A percentile compares a stretch with the other conserved stretches of the same genome.
These are phyloP conservation scores for Chrysanthemum seticuspe DNA, from an alignment of 129 eudicot genomes.

Conservation along the genomic window DNA sequence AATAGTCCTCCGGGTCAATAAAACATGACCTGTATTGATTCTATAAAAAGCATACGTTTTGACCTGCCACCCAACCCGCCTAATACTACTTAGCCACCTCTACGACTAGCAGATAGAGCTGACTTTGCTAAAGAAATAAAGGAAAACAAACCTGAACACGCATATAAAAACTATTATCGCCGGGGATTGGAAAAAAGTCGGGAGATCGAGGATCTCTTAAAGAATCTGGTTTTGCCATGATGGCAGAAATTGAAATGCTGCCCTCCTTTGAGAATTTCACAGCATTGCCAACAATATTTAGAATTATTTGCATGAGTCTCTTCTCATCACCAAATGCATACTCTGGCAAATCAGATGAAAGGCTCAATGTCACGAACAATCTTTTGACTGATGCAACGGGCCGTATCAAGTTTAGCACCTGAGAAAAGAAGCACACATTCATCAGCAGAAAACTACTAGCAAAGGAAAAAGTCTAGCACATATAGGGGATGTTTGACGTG, in stretches of 20 bases:
- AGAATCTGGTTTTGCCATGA: conserved; percentile 66
- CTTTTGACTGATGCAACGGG: conserved; percentile 89
- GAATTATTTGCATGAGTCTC: conserved; percentile 78
- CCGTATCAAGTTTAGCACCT: conserved; percentile 79
- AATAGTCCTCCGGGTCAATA: too few species aligned
- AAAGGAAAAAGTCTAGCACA: background rate
- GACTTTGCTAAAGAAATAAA: background rate
- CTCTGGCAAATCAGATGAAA: conserved; percentile 79
- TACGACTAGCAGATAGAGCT: too few species aligned
- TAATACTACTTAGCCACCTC: too few species aligned
- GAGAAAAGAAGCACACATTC: conserved; percentile 24
- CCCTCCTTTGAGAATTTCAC: conserved; percentile 92
- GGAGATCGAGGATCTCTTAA: conserved; percentile 73
- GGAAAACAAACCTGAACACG: conserved; percentile 73
- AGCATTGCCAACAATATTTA: conserved; percentile 92
- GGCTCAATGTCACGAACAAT: conserved; percentile 48
- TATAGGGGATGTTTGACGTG: background rate
- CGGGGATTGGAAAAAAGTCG: conserved; percentile 55
- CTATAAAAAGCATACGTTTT: too few species aligned
- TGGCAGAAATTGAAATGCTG: conserved; percentile 58
- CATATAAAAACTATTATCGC: conserved; percentile 71
- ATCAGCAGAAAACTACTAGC: conserved; percentile 6
- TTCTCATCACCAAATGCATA: conserved; percentile 90
- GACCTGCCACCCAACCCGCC: too few species aligned
- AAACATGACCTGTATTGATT: too few species aligned